These are phyloP conservation scores for Nakazawaea sp. DNA, from an alignment of 805 yeast genomes.

Conservation along the genomic window DNA sequence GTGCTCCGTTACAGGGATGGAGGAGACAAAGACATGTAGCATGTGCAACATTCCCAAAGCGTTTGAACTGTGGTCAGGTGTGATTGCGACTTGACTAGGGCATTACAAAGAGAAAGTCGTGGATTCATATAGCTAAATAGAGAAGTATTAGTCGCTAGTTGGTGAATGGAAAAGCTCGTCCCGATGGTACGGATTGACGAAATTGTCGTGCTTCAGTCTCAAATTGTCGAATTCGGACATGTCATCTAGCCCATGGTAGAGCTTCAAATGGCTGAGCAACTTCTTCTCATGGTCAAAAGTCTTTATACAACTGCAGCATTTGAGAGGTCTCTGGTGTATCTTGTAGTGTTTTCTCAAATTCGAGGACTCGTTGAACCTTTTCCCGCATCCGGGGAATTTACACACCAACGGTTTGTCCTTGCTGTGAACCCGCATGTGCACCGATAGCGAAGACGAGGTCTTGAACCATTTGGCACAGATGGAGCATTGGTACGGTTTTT, in stretches of 20 bases:
- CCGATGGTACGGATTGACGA: not conserved
- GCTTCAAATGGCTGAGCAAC: constrained; percentile 31
- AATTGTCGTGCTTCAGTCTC: not conserved
- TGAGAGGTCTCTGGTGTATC: constrained; percentile 53
- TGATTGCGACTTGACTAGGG: no score
- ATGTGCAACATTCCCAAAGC: no score
- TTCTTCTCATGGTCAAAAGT: constrained; percentile 41
- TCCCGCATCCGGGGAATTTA: constrained; percentile 73
- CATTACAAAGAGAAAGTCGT: no score
- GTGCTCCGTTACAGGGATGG: no score
- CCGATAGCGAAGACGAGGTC: constrained; percentile 73
- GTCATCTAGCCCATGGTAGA: not conserved
- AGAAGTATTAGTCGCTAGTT: no score
- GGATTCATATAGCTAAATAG: no score
- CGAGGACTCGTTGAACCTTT: constrained; percentile 82
- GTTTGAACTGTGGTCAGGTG: no score
- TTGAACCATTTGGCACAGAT: constrained; percentile 75
- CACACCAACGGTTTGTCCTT: constrained; percentile 86
- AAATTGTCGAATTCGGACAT: not conserved
- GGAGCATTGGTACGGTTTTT: constrained; percentile 73
- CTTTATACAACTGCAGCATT: constrained; percentile 45
- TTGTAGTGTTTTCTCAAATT: constrained; percentile 85
- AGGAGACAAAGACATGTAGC: no score
- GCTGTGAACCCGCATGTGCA: constrained; percentile 81
- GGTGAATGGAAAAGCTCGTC: no score